Conservation (phyloP, 257 asterid genomes). For the Nicotiana benthamiana region DNA sequence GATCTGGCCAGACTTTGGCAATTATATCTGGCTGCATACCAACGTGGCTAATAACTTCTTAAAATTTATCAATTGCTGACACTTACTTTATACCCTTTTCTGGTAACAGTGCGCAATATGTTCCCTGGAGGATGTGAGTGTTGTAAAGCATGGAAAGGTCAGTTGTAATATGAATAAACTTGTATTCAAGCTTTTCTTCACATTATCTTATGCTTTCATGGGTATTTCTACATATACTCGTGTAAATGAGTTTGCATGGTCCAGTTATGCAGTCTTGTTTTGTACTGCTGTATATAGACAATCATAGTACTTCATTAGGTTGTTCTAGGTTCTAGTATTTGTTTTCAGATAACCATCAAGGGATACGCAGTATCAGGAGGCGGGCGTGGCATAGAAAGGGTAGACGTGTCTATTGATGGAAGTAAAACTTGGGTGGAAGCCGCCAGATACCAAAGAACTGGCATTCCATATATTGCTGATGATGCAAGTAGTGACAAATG, state of each 20-base stretch:
- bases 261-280: background rate
- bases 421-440: slow-evolving; percentile 95
- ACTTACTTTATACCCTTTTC: slow-evolving; percentile 11
- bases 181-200: background rate
- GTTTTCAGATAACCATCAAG: slow-evolving; percentile 58
- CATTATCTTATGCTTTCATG: background rate
- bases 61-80: background rate
- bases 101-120: slow-evolving; percentile 85
- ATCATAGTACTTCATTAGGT: background rate
- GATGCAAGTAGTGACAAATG: slow-evolving; percentile 64
- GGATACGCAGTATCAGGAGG: slow-evolving; percentile 98
- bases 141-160: slow-evolving; percentile 77
- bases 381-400: slow-evolving; percentile 94
- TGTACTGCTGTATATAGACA: background rate
- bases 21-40: background rate
- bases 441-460: slow-evolving; percentile 60
- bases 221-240: background rate
- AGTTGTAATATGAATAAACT: slow-evolving; percentile 11
- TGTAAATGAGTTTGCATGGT: background rate
- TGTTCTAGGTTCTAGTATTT: background rate
- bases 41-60: background rate
- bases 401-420: slow-evolving; percentile 76
- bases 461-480: slow-evolving; percentile 59
- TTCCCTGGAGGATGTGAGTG: slow-evolving; percentile 64
- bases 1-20: background rate